Percentiles rank a stretch among this genome's conserved stretches.
These are phyloP conservation scores for Penicillium sumatraense DNA, from an alignment of 2,329 filamentous ascomycete species.

Conservation along the genomic window DNA sequence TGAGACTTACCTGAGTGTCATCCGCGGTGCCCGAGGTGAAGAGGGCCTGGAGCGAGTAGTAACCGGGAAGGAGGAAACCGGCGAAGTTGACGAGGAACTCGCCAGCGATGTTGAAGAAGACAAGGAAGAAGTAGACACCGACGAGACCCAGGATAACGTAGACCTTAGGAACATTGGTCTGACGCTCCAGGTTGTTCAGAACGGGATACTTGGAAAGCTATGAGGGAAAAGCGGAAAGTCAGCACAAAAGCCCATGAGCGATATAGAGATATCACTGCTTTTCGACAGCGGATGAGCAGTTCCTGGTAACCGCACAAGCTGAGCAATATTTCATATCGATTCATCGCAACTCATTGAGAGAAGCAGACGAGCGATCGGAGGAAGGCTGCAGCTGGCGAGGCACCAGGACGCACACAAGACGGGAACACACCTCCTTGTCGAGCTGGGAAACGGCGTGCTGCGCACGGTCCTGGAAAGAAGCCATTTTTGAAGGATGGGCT, in stretches of 20 bases:
- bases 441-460: conserved; percentile 69
- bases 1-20: conserved; percentile 64
- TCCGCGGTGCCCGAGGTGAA: conserved; percentile 65
- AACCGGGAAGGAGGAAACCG: conserved; percentile 67
- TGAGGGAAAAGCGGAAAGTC: conserved; percentile 3
- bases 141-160: conserved; percentile 68
- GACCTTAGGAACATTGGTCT: conserved; percentile 71
- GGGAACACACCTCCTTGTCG: conserved; percentile 66
- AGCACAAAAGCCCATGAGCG: background rate
- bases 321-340: background rate
- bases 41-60: conserved; percentile 68
- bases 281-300: background rate
- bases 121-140: conserved; percentile 70
- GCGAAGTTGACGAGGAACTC: conserved; percentile 71
- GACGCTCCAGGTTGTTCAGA: conserved; percentile 71
- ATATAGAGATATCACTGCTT: background rate
- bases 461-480: conserved; percentile 64
- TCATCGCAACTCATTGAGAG: background rate
- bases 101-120: conserved; percentile 74
- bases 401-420: conserved; percentile 27
- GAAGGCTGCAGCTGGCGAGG: conserved; percentile 24
- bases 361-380: conserved; percentile 10
- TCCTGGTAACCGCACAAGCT: background rate
- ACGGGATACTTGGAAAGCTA: conserved; percentile 70
- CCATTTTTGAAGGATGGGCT: conserved; percentile 33